Conservation (phyloP, 495 filamentous ascomycete species). For the Aspergillus leporis region DNA sequence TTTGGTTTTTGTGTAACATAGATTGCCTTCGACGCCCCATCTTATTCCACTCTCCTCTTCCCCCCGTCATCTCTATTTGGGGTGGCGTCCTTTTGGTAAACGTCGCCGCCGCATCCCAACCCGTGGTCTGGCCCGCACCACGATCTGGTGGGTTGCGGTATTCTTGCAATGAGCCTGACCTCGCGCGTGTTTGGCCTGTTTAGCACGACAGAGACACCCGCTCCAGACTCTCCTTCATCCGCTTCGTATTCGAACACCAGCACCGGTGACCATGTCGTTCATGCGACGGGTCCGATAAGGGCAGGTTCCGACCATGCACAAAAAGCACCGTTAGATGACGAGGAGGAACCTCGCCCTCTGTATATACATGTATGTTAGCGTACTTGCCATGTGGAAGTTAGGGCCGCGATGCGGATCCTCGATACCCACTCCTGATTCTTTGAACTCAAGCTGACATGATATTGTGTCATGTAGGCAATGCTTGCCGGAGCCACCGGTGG, state of each 20-base stretch:
- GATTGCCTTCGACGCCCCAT: constrained; percentile 25
- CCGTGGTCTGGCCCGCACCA: constrained; percentile 37
- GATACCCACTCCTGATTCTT: not conserved
- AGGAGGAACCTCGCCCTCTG: constrained; percentile 57
- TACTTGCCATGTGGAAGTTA: not conserved
- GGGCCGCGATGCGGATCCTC: not conserved
- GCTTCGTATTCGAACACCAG: constrained; percentile 10
- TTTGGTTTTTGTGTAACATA: constrained; percentile 18
- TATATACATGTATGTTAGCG: constrained; percentile 64
- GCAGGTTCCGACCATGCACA: constrained; percentile 17
- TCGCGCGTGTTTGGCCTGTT: constrained; percentile 48
- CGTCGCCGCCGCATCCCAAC: constrained; percentile 28
- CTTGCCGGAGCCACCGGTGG: constrained; percentile 89
- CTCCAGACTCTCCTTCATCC: constrained; percentile 24
- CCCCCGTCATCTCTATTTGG: constrained; percentile 7
- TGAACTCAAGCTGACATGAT: not conserved
- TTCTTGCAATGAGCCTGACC: constrained; percentile 50
- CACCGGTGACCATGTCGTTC: constrained; percentile 17
- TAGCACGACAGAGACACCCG: constrained; percentile 36
- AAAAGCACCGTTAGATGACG: constrained; percentile 28
- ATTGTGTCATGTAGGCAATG: constrained; percentile 67
- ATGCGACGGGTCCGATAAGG: constrained; percentile 19
- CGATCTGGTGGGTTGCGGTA: constrained; percentile 34
- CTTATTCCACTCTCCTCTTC: constrained; percentile 18
- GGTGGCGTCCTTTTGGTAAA: constrained; percentile 18